A percentile compares a stretch with the other conserved stretches of the same genome.
Conservation (phyloP, 176 grass and related monocot genomes). For the Carex kokanica region DNA sequence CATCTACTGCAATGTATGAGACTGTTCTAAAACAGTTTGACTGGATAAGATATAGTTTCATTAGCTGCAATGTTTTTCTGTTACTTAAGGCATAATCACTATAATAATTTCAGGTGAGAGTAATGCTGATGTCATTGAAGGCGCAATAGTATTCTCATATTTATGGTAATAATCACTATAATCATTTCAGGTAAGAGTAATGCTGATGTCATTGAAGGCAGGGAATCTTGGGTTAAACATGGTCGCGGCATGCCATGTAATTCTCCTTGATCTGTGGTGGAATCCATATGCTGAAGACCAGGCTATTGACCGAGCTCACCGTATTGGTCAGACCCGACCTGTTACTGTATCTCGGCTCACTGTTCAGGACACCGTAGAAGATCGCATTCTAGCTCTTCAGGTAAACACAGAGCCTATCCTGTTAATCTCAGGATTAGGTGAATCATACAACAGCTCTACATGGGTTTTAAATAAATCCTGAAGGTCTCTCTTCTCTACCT, state of each 20-base stretch:
- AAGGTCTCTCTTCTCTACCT: not conserved
- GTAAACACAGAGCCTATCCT: conserved; percentile 29
- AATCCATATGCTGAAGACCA: conserved; percentile 97
- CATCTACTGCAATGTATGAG: conserved; percentile 3
- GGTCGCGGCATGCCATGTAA: conserved; percentile 92
- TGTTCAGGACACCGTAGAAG: conserved; percentile 80
- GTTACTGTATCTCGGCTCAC: conserved; percentile 89
- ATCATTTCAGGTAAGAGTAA: conserved; percentile 71
- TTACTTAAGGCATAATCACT: conserved; percentile 13
- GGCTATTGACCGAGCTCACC: conserved; percentile 93
- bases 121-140: conserved; percentile 97
- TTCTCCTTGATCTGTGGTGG: conserved; percentile 98
- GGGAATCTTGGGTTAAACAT: conserved; percentile 96
- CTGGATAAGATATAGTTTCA: conserved; percentile 3
- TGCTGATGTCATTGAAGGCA: conserved; percentile 99
- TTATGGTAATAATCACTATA: not conserved
- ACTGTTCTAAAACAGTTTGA: conserved; percentile 2
- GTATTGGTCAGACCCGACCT: conserved; percentile 89
- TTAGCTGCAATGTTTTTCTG: not conserved
- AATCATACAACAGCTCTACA: not conserved
- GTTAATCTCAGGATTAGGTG: not conserved
- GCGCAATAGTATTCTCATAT: conserved; percentile 24
- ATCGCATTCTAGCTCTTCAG: conserved; percentile 96
- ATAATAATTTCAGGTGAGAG: conserved; percentile 46
- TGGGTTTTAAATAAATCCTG: not conserved